A percentile compares a stretch with the other conserved stretches of the same genome.
These are phyloP conservation scores for Aspergillus sp. DNA, from an alignment of 2,329 filamentous ascomycete genomes.

Conservation along the genomic window DNA sequence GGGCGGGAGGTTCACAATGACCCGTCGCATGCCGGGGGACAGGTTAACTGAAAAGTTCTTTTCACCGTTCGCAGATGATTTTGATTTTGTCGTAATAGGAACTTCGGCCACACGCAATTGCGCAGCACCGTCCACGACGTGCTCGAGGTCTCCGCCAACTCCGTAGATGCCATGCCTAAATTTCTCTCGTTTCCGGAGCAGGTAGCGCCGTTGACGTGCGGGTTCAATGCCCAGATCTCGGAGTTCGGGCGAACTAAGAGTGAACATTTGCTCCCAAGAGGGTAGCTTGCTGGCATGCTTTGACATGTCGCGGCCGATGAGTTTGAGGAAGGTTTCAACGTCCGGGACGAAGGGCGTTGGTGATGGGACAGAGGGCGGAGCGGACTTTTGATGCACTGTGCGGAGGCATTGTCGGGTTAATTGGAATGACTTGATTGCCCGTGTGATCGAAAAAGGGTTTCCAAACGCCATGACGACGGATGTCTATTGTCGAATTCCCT, in stretches of 20 bases:
- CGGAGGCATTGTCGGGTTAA: slow-evolving; percentile 42
- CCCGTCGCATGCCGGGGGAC: slow-evolving; percentile 59
- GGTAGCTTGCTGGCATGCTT: slow-evolving; percentile 85
- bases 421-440: slow-evolving; percentile 30
- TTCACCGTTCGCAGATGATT: slow-evolving; percentile 26
- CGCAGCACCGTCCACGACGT: slow-evolving; percentile 68
- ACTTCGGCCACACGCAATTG: slow-evolving; percentile 64
- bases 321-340: slow-evolving; percentile 79
- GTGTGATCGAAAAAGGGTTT: slow-evolving; percentile 34
- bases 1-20: slow-evolving; percentile 64
- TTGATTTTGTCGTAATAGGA: slow-evolving; percentile 42
- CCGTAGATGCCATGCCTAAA: slow-evolving; percentile 80
- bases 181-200: slow-evolving; percentile 84
- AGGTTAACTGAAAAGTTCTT: slow-evolving; percentile 55
- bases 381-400: slow-evolving; percentile 47
- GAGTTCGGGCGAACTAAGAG: slow-evolving; percentile 75
- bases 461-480: slow-evolving; percentile 35
- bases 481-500: background rate
- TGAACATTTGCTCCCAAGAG: slow-evolving; percentile 89
- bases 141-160: slow-evolving; percentile 77
- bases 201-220: slow-evolving; percentile 77
- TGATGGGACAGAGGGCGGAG: slow-evolving; percentile 59
- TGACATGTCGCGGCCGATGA: slow-evolving; percentile 86
- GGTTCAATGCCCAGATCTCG: slow-evolving; percentile 86
- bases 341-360: slow-evolving; percentile 88